These are phyloP conservation scores for Pseudozyma hubeiensis DNA, from an alignment of 1,284 basidiomycete species.

Conservation along the genomic window DNA sequence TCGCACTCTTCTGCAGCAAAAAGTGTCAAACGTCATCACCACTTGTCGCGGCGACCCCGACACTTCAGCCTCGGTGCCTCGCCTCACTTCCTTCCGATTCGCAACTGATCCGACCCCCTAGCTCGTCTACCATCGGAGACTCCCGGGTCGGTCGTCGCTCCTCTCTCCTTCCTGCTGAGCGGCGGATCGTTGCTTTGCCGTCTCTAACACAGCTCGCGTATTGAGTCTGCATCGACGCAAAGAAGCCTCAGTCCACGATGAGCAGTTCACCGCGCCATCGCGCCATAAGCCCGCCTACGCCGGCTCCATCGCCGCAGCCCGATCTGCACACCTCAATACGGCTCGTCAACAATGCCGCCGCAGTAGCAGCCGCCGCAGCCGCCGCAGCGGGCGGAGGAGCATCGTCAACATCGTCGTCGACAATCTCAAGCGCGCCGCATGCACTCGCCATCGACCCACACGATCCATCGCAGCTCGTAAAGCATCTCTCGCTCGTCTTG, in stretches of 20 bases:
- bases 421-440: conserved; percentile 13
- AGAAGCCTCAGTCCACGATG: conserved; percentile 21
- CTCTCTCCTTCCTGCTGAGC: too few relatives aligned
- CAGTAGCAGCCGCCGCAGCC: conserved; percentile 22
- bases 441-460: conserved; percentile 33
- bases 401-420: conserved; percentile 7
- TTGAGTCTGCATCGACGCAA: background rate
- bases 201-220: too few relatives aligned
- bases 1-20: too few relatives aligned
- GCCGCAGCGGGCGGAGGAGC: background rate
- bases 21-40: too few relatives aligned
- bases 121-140: too few relatives aligned
- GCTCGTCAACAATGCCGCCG: conserved; percentile 48
- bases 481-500: conserved; percentile 46
- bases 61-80: too few relatives aligned
- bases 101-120: too few relatives aligned
- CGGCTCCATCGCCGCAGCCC: conserved; percentile 63
- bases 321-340: conserved; percentile 47
- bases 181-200: too few relatives aligned
- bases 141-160: too few relatives aligned
- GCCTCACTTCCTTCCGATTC: too few relatives aligned
- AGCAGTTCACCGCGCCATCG: conserved; percentile 53
- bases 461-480: conserved; percentile 46
- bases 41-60: too few relatives aligned
- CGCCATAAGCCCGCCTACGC: conserved; percentile 61